These are phyloP conservation scores for Aleurites moluccanus DNA, from an alignment of 441 rosid genomes.

Conservation along the genomic window DNA sequence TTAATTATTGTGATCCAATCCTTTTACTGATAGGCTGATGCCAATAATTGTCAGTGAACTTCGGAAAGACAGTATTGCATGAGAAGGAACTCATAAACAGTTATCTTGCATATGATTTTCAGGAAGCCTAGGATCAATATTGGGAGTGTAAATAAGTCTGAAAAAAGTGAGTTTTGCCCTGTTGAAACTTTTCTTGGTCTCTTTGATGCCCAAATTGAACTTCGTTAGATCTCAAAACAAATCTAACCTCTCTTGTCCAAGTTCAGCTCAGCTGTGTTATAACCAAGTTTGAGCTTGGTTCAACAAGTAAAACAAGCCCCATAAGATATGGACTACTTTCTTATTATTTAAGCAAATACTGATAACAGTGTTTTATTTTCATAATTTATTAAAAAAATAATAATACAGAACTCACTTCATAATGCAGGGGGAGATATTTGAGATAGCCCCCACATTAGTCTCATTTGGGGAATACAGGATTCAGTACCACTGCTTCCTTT, in stretches of 20 bases:
- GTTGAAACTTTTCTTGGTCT: not conserved
- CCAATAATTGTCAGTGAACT: not conserved
- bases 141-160: not conserved
- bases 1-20: not conserved
- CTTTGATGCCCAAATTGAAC: not conserved
- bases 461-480: no score
- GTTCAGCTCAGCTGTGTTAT: not conserved
- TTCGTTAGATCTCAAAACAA: not conserved
- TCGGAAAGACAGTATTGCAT: not conserved
- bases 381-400: not conserved
- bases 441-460: no score
- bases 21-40: not conserved
- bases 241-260: not conserved
- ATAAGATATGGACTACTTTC: not conserved
- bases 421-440: not conserved
- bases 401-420: not conserved
- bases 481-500: no score
- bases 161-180: not conserved
- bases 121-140: not conserved
- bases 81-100: not conserved
- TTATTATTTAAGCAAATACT: not conserved
- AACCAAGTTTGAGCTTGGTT: not conserved
- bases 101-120: not conserved
- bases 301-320: not conserved
- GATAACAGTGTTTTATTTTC: not conserved